A percentile compares a stretch with the other conserved stretches of the same genome.
Evolutionary conservation across 345 rosid species (phyloP).

Genomic region (Linum tenue): DNA sequence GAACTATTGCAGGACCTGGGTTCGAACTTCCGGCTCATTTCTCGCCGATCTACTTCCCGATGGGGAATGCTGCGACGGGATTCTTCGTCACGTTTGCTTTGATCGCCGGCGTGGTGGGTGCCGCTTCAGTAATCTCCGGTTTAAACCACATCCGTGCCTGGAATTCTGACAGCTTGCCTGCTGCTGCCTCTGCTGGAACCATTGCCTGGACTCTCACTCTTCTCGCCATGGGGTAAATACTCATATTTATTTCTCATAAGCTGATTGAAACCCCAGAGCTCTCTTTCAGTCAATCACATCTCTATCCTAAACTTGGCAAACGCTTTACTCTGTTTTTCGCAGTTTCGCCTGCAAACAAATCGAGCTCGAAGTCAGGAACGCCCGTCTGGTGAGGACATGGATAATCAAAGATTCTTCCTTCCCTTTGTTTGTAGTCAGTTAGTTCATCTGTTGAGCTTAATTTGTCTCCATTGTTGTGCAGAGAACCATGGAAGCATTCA

Average conservation of each 20-base stretch:
- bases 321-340: slow-evolving; percentile 7
- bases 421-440: neutral
- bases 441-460: neutral
- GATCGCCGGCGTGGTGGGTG: slow-evolving; percentile 84
- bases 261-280: neutral
- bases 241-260: neutral
- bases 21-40: slow-evolving; percentile 75
- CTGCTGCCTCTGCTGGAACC: slow-evolving; percentile 62
- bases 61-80: slow-evolving; percentile 97
- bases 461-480: slow-evolving; percentile 23
- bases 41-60: slow-evolving; percentile 81
- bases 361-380: slow-evolving; percentile 52
- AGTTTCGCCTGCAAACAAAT: slow-evolving; percentile 91
- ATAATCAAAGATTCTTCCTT: neutral
- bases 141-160: slow-evolving; percentile 51
- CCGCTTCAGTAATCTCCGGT: slow-evolving; percentile 64
- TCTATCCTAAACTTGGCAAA: too few species aligned
- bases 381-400: slow-evolving; percentile 51
- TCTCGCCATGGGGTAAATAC: slow-evolving; percentile 76
- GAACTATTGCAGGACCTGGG: slow-evolving; percentile 45
- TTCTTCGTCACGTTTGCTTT: slow-evolving; percentile 70
- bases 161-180: slow-evolving; percentile 47
- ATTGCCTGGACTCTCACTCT: slow-evolving; percentile 86
- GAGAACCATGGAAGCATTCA: slow-evolving; percentile 98
- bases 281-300: neutral